Evolutionary conservation across 352 stramenopile species (phyloP), one percentile per base, ranked within the genome.

Genomic region (Phytophthora tubulina): DNA sequence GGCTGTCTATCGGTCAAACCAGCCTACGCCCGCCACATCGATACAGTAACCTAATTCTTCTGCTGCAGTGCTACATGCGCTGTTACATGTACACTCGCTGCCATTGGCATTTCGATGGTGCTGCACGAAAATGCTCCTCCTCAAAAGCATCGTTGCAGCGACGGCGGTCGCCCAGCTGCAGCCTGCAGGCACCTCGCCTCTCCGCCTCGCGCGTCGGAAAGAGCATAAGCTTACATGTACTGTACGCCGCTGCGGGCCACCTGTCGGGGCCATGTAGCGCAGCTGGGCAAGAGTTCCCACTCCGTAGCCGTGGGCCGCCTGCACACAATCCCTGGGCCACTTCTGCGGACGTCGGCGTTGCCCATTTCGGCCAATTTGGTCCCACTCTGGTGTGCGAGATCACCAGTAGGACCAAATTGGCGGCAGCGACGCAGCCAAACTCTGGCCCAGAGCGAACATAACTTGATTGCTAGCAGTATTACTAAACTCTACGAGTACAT

Each of bases 251-350:
- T 45, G 54, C 27, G 65, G 57, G 15, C 65, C 65, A 73, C 33
- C 32, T 49, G 51, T 6, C 45, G 13, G 9, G 31, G 21, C 41
- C 66, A 73, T 68, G 66, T 59, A 58, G 66, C 41, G 58, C 59
- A 73, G 66, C 66, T 73, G 58, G 32, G 31, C 17, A 11, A 50
- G 27, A 27, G 21, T 62, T 69, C 41, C 61, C 60, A 46, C 52
- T 27, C 21, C 21, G 21, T 27, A 27, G 21, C 21, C 1, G 21
- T 27, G 21, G 21, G 21, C 21, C 21, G 1, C 21, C 21, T 27
- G 1, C 21, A 27, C 21, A 27, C 21, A 27, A 27, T 27, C 21
- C 21, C 21, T 1, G 21, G 21, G 21, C 21, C 1, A 27, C 1
- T 27, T 27, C 21, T 27, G 21, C 21, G 21, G 21, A 27, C 21